Evolutionary conservation across 352 stramenopile species (phyloP).

Genomic region (Pythium dissotocum): DNA sequence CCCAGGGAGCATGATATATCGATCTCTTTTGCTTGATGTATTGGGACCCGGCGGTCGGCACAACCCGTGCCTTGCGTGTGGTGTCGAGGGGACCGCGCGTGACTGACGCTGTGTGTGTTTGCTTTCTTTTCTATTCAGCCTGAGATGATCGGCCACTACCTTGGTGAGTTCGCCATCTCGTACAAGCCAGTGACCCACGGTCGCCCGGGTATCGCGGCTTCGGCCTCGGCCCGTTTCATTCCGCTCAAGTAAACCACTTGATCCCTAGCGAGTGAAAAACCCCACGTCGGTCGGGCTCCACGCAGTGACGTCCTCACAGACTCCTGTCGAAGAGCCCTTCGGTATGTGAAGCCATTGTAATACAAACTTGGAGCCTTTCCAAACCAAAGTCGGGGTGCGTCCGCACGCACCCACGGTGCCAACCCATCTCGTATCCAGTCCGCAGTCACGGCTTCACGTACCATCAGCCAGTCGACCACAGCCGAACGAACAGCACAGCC

Average conservation of each 20-base stretch:
- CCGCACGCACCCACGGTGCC: background rate
- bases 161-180: slow-evolving; percentile 99
- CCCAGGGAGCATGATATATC: slow-evolving; percentile 67
- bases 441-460: background rate
- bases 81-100: slow-evolving; percentile 17
- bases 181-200: slow-evolving; percentile 98
- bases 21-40: slow-evolving; percentile 13
- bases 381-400: slow-evolving; percentile 20
- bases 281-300: background rate
- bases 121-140: slow-evolving; percentile 51
- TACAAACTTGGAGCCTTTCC: slow-evolving; percentile 42
- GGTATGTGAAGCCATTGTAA: slow-evolving; percentile 67
- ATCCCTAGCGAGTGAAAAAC: slow-evolving; percentile 1
- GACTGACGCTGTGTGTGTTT: slow-evolving; percentile 20
- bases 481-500: background rate
- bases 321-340: slow-evolving; percentile 22
- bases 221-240: slow-evolving; percentile 98
- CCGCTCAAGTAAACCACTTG: slow-evolving; percentile 94
- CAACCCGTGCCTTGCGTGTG: slow-evolving; percentile 22
- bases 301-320: slow-evolving; percentile 9
- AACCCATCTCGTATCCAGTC: background rate
- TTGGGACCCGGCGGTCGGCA: slow-evolving; percentile 26
- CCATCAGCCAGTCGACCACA: background rate
- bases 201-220: slow-evolving; percentile 98
- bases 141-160: slow-evolving; percentile 99